phyloP scores from a whole-genome alignment of 2,329 filamentous ascomycete species.

The Trichophyton equinum region DNA sequence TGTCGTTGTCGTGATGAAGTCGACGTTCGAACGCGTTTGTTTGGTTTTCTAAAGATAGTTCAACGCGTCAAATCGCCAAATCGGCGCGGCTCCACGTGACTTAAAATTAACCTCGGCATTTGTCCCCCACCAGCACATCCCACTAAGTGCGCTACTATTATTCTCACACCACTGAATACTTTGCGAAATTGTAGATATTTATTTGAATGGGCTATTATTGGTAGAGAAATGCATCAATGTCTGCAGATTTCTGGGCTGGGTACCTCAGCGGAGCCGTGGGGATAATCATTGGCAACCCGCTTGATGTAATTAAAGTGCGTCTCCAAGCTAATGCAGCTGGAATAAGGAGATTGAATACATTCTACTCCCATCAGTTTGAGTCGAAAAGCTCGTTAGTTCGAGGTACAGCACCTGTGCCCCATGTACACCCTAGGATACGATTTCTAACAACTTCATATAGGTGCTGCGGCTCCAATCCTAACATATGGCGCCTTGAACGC shows the following conservation, averaged over 20 bases:
- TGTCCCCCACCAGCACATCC: neutral
- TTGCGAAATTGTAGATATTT: neutral
- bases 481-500: conserved; percentile 88
- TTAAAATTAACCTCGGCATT: neutral
- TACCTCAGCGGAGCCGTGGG: conserved; percentile 76
- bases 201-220: neutral
- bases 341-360: conserved; percentile 5
- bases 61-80: conserved; percentile 11
- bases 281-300: conserved; percentile 78
- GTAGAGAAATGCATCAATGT: conserved; percentile 42
- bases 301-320: conserved; percentile 68
- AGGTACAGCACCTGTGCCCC: conserved; percentile 19
- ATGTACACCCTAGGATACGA: neutral
- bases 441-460: conserved; percentile 26
- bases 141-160: neutral
- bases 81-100: conserved; percentile 19
- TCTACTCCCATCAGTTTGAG: conserved; percentile 22
- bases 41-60: conserved; percentile 5
- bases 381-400: conserved; percentile 26
- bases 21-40: neutral
- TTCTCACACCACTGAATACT: neutral
- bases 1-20: neutral
- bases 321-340: conserved; percentile 49
- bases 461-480: conserved; percentile 71
- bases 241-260: conserved; percentile 85